Base-by-base conservation (phyloP, 1,284 basidiomycete genomes). In the Neonothopanus nambi region DNA sequence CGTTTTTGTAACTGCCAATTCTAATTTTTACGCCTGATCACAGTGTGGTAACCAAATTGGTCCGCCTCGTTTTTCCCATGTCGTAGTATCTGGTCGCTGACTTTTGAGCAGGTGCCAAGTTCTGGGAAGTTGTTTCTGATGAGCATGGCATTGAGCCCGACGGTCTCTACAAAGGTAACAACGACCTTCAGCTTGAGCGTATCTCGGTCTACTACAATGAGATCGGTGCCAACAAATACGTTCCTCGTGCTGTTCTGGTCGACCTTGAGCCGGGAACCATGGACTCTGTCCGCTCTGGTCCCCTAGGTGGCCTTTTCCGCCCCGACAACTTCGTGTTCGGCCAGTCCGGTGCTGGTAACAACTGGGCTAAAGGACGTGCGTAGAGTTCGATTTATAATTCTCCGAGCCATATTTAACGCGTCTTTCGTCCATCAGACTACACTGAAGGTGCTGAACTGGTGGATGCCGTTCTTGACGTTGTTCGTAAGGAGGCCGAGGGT, bases 21-120 rank as follows among this genome's bases (percentile, higher is more conserved):
- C 13, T 2, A 11, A 43, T 48, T 49, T 42, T 59, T 57, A 56
- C 48, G 49, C 57, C 61, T 59, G 50, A 49, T 59, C 48, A 61
- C 73, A 96, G 91, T 95, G 94, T 72, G 94, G 94, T 83, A 96
- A 96, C 90, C 93, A 96, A 80, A 95, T 96, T 69, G 93, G 93
- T 92, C 65, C 55, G 53, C 41, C 59, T 58, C 30, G 30, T 33
- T 56, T 64, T 55, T 52, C 48, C 50, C 58, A 52, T 8, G 18
- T 48, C 56, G 56, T 52, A 54, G 28, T 26, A 24, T 18, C 6
- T 24, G 36, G 18, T 48, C 47, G 26, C 51, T 53, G 54, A 54
- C 52, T 23, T 48, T 36, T 52, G 51, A 62, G 23, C 59, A 91
- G 90, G 91, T 89, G 91, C 93, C 81, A 97, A 97, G 78, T 98